Evolutionary conservation across 768 basidiomycete genomes (phyloP).

Genomic region (Collybia mongolica): DNA sequence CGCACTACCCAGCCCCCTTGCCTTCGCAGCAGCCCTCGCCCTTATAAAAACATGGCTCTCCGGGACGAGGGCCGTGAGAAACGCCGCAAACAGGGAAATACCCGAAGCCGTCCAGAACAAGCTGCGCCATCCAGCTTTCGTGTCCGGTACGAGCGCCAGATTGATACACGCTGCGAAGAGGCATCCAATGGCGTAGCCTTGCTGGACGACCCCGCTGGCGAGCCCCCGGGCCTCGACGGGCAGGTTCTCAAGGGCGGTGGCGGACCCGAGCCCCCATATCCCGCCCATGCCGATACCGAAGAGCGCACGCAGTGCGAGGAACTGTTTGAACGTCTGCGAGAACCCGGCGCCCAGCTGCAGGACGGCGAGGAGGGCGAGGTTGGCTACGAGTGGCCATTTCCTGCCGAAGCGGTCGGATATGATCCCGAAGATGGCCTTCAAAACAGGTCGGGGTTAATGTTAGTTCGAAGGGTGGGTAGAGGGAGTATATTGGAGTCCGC

Average conservation of each 20-base stretch:
- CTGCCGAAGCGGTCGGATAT: conserved; percentile 88
- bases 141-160: conserved; percentile 55
- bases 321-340: conserved; percentile 70
- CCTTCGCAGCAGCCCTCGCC: conserved; percentile 55
- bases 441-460: too few relatives aligned
- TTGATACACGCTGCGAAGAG: conserved; percentile 85
- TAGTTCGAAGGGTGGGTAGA: background rate
- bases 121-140: conserved; percentile 57
- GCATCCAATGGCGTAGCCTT: conserved; percentile 87
- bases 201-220: conserved; percentile 80
- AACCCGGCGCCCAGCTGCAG: conserved; percentile 85
- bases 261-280: conserved; percentile 81
- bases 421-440: conserved; percentile 71
- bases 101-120: conserved; percentile 83
- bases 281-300: conserved; percentile 92
- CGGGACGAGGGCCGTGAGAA: conserved; percentile 64
- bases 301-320: conserved; percentile 79
- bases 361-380: conserved; percentile 66
- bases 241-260: conserved; percentile 86
- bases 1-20: conserved; percentile 53
- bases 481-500: conserved; percentile 16
- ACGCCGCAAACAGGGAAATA: conserved; percentile 67
- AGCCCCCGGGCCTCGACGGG: conserved; percentile 86
- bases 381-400: conserved; percentile 88
- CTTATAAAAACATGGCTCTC: conserved; percentile 75